Evolutionary conservation across 2,329 filamentous ascomycete genomes (phyloP), one percentile per base, ranked within the genome.

Genomic region (Chalara sp.): DNA sequence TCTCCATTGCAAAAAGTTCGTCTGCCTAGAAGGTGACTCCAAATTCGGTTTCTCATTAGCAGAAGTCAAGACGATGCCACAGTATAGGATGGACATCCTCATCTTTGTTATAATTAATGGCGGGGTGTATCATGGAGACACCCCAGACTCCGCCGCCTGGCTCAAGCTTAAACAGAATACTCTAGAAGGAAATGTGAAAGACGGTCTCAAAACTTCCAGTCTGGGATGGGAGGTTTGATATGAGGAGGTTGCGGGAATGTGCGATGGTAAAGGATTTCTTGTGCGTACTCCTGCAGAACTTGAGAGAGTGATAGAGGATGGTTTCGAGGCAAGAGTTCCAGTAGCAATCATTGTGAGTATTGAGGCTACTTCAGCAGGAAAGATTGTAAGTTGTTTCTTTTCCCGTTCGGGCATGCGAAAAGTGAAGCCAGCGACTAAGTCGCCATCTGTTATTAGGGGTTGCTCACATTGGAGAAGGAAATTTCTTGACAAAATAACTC

Each of bases 71-170:
- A 81, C 77, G 0, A 76, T 80, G 69, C 72, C 75, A 4, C 68
- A 76, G 4, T 76, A 77, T 56, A 66, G 71, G 7, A 79, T 80
- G 67, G 75, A 77, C 42, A 67, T 78, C 5, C 60, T 80, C 41
- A 74, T 80, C 49, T 75, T 78, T 58, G 75, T 80, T 2, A 69
- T 79, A 50, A 79, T 81, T 55, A 81, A 81, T 57, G 72, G 74
- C 0, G 73, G 72, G 5, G 71, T 76, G 29, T 76, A 75, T 61
- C 70, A 74, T 47, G 73, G 72, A 3, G 72, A 75, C 48, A 60
- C 58, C 39, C 50, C 55, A 30, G 60, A 67, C 12, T 63, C 67
- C 21, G 67, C 72, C 33, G 65, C 69, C 6, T 79, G 73, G 70
- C 59, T 68, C n/a, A 54, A 64, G 30, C 65, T 73, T 51, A 74